phyloP scores from a whole-genome alignment of 1,284 basidiomycete genomes.

The Fomitiporia mediterranea region DNA sequence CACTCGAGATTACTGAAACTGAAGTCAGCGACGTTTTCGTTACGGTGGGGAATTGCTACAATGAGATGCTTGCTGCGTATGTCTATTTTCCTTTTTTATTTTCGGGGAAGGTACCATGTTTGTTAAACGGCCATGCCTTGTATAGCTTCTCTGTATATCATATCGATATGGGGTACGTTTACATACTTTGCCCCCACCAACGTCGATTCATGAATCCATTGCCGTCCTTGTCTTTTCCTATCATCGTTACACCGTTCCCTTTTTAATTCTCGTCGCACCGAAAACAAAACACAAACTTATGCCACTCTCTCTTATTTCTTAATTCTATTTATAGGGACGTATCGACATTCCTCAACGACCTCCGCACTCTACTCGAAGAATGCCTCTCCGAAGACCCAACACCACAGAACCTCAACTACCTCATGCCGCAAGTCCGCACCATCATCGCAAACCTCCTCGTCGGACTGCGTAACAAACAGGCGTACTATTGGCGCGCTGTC shows the following conservation, averaged over 20 bases:
- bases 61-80: conserved; percentile 67
- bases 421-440: conserved; percentile 76
- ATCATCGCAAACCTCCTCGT: conserved; percentile 79
- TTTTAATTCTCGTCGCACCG: conserved; percentile 12
- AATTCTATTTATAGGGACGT: conserved; percentile 65
- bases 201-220: too few relatives aligned
- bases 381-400: conserved; percentile 85
- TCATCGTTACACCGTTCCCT: neutral
- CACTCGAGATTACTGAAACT: conserved; percentile 60
- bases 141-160: conserved; percentile 60
- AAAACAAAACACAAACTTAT: neutral
- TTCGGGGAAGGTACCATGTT: neutral
- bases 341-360: conserved; percentile 71
- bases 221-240: too few relatives aligned
- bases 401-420: conserved; percentile 62
- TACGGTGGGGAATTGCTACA: conserved; percentile 90
- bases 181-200: too few relatives aligned
- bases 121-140: neutral
- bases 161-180: conserved; percentile 77
- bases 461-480: conserved; percentile 81
- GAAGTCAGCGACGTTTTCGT: conserved; percentile 93
- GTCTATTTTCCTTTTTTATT: neutral
- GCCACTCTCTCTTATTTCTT: neutral
- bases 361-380: conserved; percentile 79
- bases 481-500: conserved; percentile 42